Base-by-base conservation (phyloP, 1,139 yeast species). In the Pichia sp. region DNA sequence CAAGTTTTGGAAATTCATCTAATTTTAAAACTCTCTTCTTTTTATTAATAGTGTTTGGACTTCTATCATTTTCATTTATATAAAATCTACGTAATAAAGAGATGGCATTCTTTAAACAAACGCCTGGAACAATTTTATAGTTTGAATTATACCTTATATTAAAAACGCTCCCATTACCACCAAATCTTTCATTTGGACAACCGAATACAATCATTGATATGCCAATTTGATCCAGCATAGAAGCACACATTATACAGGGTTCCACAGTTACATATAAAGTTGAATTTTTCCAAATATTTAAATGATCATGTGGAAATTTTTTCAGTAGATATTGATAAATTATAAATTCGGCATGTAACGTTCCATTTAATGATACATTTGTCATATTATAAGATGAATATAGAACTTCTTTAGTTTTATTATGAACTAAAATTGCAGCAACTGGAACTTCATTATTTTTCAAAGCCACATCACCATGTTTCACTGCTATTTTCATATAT, bases 221-320 rank as follows among this genome's bases (percentile, higher is more conserved):
- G 1, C 87, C 84, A 38, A 91, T 67, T 63, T 93, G 99, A 53
- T 93, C 78, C 49, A 93, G 70, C 3, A 96, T 93, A 31, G 95
- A 84, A 0, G 97, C 98, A 72, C 99, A 93, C 99, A 93, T 93
- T 13, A 95, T 85, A 67, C 99, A 93, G 0, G 99, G 99, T 67
- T 93, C 99, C 1, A 93, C 98, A 0, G 98, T 89, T 28, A 93
- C 99, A 67, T 90, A 93, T 22, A 93, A 73, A 36, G 81, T 81
- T 19, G 80, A 66, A 59, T 77, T 74, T 49, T 70, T 62, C 69
- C 89, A 72, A 16, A 81, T 60, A 14, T 61, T 54, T 31, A 62
- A 28, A 66, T 59, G 65, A 0, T 50, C 53, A 0, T 58, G 53
- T 1, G 62, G 61, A 28, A 51, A 54, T 31, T 53, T 64, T 16